Evolutionary conservation across 2,329 filamentous ascomycete genomes (phyloP), one percentile per base, ranked within the genome.

Genomic region (Malbranchea cinnamomea): DNA sequence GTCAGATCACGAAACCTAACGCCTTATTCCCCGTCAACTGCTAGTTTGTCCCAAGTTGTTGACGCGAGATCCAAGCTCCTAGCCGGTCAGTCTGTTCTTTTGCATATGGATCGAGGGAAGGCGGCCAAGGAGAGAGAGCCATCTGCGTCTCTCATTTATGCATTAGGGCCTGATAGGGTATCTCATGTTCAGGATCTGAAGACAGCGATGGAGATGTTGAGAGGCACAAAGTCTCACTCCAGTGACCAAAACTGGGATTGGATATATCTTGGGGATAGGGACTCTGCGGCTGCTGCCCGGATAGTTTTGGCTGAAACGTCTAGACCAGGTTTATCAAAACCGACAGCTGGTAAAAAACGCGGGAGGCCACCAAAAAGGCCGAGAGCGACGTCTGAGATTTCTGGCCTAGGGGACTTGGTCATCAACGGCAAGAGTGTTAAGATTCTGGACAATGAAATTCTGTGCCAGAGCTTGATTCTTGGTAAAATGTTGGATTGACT

Each of bases 381-480:
- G 46, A 65, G 50, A 45, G 57, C 48, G 43, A 49, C 37, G 40
- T 42, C 58, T 55, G 44, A 56, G 56, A 40, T 49, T 36, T 34
- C 48, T 26, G 25, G 40, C 16, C 39, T n/a, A n/a, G n/a, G 41
- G 18, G 43, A 41, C n/a, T 39, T 43, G 12, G 50, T 49, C 16
- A 47, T 57, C 10, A 46, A 56, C 24, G 58, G 63, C 8, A 62
- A 65, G 42, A 67, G 56, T 36, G 62, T 84, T 21, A 68, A 67
- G 38, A 67, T 89, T 25, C 68, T 92, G 30, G 78, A 75, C 33
- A 78, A 91, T 50, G 87, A 95, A 54, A 73, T 87, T 48, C 73
- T 95, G 13, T 75, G 92, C 32, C 87, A 98, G 62, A 94, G 84
- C 52, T 60, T 95, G 35, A 94, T 98, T 39, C 52, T 93, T 29